Evolutionary conservation across 176 grass and related monocot genomes (phyloP), one percentile per base, ranked within the genome.

Genomic region (Eragrostis nindensis): DNA sequence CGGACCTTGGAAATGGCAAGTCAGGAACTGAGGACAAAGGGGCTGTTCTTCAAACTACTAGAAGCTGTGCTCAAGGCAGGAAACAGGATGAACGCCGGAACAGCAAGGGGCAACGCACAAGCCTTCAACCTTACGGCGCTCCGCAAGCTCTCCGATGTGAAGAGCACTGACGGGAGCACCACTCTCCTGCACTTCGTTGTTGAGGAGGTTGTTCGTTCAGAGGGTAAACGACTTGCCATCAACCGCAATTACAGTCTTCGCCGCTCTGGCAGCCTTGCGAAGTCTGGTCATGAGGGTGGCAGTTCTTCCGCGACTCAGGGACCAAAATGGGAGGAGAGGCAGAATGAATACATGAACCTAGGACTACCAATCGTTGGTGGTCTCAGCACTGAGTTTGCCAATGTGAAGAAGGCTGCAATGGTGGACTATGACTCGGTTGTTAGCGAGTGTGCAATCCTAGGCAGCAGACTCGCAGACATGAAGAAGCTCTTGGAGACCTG

Each of bases 41-140:
- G 84, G 13, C 87, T 95, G 7, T 99, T 99, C 90, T 84, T 93
- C 38, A 99, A 99, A 68, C 86, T 99, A n/a, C 92, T 99, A 0
- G 96, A 99, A 82, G 96, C 92, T 5, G 93, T 99, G 48, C 90
- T 99, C 75, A 99, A 99, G 86, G 96, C 96, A 16, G 96, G 96
- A 24, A 99, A 99, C 22, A 80, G 93, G 70, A 95, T 99, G 92
- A 99, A 99, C 40, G 96, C 92, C 9, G 96, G 96, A 55, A 99
- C 96, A 0, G 92, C 96, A 19, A 67, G 96, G 3, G 96, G 96
- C 24, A 99, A 99, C 25, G 96, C 96, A 0, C 90, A 95, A 73
- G 96, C 96, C 19, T 99, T 99, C 84, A 95, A 99, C 80, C 90
- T 99, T 11, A 83, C 90, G 0, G 91, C 96, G 0, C 84, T 99